These are phyloP conservation scores for Leishmania mexicana DNA, from an alignment of 208 protist species.

Conservation along the genomic window DNA sequence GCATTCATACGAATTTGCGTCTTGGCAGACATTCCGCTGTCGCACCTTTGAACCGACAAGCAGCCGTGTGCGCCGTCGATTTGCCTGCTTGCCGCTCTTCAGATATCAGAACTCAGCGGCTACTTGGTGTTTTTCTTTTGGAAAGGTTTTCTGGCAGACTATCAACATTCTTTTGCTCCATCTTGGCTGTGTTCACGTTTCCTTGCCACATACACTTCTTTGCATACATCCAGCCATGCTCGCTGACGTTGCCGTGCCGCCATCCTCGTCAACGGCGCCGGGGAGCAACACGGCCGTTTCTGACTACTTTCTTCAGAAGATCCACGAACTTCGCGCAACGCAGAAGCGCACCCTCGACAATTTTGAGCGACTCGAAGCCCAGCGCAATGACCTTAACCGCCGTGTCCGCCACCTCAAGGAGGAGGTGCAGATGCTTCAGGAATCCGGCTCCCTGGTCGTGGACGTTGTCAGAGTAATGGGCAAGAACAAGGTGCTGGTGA, in stretches of 20 bases:
- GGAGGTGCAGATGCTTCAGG: constrained; percentile 98
- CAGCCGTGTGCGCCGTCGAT: too few relatives aligned
- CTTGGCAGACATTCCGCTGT: background rate
- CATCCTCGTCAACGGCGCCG: constrained; percentile 24
- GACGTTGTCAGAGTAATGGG: constrained; percentile 99
- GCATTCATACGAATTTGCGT: background rate
- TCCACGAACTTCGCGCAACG: constrained; percentile 87
- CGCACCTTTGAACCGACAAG: background rate
- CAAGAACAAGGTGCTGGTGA: constrained; percentile 98
- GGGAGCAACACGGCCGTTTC: constrained; percentile 50
- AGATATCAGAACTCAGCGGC: background rate
- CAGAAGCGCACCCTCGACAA: constrained; percentile 88
- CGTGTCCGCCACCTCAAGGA: constrained; percentile 98
- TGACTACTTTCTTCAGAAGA: constrained; percentile 91
- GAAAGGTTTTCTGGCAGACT: background rate
- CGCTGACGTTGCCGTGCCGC: constrained; percentile 21
- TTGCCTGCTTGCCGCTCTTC: background rate
- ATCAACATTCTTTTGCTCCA: background rate
- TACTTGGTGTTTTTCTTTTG: background rate
- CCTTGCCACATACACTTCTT: background rate
- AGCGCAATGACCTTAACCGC: constrained; percentile 91
- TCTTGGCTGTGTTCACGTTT: background rate
- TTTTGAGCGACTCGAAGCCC: constrained; percentile 84
- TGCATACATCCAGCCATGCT: constrained; percentile 18
- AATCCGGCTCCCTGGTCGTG: constrained; percentile 98